phyloP scores from a whole-genome alignment of 441 rosid genomes.

The Gossypium aridum region DNA sequence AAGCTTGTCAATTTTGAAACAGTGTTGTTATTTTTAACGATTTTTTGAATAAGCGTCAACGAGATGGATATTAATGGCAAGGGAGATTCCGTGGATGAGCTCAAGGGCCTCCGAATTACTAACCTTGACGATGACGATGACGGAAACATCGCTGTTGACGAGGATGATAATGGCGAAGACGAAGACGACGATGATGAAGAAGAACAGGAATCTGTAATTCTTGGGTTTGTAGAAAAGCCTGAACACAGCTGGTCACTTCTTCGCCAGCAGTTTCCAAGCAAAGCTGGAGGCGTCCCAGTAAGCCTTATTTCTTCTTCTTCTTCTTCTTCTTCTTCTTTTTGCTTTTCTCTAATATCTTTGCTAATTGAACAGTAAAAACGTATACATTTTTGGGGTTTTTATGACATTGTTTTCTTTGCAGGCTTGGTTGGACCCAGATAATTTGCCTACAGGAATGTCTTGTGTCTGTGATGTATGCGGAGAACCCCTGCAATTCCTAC shows the following conservation, averaged over 20 bases:
- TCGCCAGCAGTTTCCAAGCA: constrained; percentile 71
- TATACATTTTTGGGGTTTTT: neutral
- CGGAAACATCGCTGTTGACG: constrained; percentile 14
- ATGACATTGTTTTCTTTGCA: constrained; percentile 16
- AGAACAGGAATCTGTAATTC: constrained; percentile 40
- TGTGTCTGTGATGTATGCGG: constrained; percentile 66
- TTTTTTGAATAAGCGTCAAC: neutral
- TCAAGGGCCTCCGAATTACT: constrained; percentile 45
- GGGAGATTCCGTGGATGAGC: constrained; percentile 31
- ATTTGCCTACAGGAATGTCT: constrained; percentile 63
- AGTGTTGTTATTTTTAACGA: neutral
- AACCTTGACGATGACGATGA: constrained; percentile 34
- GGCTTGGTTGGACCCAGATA: constrained; percentile 90
- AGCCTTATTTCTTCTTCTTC: neutral
- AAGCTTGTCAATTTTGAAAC: neutral
- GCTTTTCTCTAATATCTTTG: neutral
- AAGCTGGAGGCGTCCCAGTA: constrained; percentile 87
- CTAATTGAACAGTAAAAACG: neutral
- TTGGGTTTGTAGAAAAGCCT: constrained; percentile 71
- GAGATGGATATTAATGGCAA: constrained; percentile 22
- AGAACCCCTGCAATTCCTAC: constrained; percentile 67
- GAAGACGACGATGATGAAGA: constrained; percentile 52
- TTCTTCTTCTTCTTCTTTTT: neutral
- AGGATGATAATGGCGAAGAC: constrained; percentile 28
- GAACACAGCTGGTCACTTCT: constrained; percentile 47